Percentiles rank a stretch among this genome's conserved stretches.
Evolutionary conservation across 305 asterid species (phyloP).

Genomic region (Lippia alba): DNA sequence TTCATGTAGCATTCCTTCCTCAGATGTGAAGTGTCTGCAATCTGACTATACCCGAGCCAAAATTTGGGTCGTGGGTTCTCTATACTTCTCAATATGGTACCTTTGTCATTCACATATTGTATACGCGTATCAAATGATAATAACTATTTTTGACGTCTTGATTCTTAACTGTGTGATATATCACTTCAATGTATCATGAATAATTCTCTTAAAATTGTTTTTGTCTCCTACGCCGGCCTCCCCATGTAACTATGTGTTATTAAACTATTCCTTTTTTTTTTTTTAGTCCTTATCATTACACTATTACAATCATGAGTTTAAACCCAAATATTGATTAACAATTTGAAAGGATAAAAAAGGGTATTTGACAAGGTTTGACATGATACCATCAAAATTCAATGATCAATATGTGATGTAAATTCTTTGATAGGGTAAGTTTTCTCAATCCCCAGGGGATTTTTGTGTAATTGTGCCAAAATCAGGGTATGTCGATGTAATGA

Average conservation of each 20-base stretch:
- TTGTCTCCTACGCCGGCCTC: background rate
- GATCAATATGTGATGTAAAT: too few species aligned
- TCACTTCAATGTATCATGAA: background rate
- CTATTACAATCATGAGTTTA: background rate
- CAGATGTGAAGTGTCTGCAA: conserved; percentile 81
- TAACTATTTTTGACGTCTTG: conserved; percentile 4
- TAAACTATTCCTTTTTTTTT: background rate
- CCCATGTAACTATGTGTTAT: background rate
- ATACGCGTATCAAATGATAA: background rate
- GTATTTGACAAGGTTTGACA: too few species aligned
- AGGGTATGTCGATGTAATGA: background rate
- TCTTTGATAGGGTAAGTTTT: too few species aligned
- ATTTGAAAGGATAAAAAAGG: too few species aligned
- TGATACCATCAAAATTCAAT: too few species aligned
- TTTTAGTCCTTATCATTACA: background rate
- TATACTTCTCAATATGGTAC: conserved; percentile 83
- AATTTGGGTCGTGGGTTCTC: conserved; percentile 85
- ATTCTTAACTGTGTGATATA: conserved; percentile 12
- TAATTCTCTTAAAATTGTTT: background rate
- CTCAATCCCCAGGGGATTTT: background rate
- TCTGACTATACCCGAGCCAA: conserved; percentile 70
- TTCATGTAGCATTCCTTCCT: conserved; percentile 73
- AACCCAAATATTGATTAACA: too few species aligned
- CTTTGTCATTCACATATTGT: conserved; percentile 24
- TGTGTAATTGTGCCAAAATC: background rate